A percentile compares a stretch with the other conserved stretches of the same genome.
phyloP scores from a whole-genome alignment of 306 rosid species.

The Rosa rugosa region DNA sequence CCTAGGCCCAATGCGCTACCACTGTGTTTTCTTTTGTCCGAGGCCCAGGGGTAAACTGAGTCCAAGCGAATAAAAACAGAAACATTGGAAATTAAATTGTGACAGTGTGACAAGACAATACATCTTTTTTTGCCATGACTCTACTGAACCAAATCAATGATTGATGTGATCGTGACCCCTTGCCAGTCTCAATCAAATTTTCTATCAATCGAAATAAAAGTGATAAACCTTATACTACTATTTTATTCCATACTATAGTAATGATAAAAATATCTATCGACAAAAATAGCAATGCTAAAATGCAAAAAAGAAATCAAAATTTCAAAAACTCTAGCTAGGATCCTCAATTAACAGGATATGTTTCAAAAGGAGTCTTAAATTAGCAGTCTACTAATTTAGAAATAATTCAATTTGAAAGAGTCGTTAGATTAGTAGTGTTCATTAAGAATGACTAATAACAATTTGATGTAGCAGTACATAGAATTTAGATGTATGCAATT shows the following conservation, averaged over 20 bases:
- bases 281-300: neutral
- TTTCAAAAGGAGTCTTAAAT: neutral
- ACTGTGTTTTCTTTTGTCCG: neutral
- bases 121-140: constrained; percentile 12
- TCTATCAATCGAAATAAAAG: neutral
- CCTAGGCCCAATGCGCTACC: neutral
- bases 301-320: neutral
- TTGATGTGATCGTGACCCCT: constrained; percentile 22
- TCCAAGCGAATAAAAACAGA: neutral
- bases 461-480: neutral
- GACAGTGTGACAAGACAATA: constrained; percentile 29
- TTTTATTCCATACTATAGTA: neutral
- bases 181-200: constrained; percentile 24
- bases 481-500: neutral
- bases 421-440: no score
- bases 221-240: neutral
- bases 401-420: no score
- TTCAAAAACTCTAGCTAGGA: neutral
- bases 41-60: neutral
- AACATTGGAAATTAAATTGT: neutral
- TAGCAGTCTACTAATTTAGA: no score
- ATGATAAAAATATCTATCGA: neutral
- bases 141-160: constrained; percentile 19
- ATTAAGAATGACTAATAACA: neutral
- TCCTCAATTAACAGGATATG: neutral